Conservation (phyloP, 1,139 yeast species). For the Saccharomycopsis crataegensis region DNA sequence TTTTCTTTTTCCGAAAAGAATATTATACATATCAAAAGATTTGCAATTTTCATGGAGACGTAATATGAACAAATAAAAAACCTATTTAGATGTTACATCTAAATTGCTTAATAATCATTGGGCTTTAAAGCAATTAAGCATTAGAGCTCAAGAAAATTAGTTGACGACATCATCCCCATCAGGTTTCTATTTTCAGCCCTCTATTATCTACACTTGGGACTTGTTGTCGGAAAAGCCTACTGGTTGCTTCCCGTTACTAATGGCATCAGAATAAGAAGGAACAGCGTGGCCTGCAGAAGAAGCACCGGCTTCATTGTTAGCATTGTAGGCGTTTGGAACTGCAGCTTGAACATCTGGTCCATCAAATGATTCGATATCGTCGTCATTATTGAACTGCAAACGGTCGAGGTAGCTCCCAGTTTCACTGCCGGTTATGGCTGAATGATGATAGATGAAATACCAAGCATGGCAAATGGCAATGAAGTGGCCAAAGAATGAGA, state of each 20-base stretch:
- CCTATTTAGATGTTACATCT: no score
- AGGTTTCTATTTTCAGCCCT: background rate
- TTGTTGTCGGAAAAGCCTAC: conserved; percentile 32
- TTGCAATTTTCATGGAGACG: no score
- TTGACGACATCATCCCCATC: no score
- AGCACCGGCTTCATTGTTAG: background rate
- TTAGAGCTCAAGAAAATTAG: no score
- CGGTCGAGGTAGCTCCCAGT: conserved; percentile 8
- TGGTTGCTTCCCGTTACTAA: conserved; percentile 5
- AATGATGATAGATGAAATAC: conserved; percentile 17
- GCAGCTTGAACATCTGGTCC: background rate
- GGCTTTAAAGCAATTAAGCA: no score
- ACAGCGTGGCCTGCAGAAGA: background rate
- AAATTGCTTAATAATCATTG: no score
- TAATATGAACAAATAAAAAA: no score
- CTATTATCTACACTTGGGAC: conserved; percentile 25
- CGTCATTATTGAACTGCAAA: conserved; percentile 13
- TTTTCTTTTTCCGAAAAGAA: no score
- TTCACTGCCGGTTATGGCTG: conserved; percentile 14
- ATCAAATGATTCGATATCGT: conserved; percentile 3
- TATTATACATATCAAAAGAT: no score
- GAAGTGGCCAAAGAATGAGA: conserved; percentile 15
- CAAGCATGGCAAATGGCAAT: conserved; percentile 19
- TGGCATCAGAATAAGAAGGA: conserved; percentile 15
- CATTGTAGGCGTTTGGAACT: background rate